Base-by-base conservation (phyloP, 768 basidiomycete genomes). In the Panaeolus papilionaceus region DNA sequence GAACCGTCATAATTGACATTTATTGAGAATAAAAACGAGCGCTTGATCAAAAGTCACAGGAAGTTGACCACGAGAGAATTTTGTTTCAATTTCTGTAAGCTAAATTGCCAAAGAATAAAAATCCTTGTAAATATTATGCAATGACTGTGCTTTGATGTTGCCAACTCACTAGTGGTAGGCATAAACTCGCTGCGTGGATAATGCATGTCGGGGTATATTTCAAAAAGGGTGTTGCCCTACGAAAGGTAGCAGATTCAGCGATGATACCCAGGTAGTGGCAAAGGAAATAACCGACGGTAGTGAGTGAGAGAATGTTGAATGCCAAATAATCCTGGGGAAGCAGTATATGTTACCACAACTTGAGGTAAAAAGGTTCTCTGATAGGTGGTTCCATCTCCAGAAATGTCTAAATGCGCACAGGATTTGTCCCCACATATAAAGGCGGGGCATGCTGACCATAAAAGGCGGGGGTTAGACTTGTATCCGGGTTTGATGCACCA, bases 161-260 rank as follows among this genome's bases (percentile, higher is more conserved):
- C 54, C 28, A 16, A 11, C 26, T 58, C 54, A 58, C 33, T 14
- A 58, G 4, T 58, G 28, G 33, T 9, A 28, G 54, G 54, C 54
- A 58, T 58, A 58, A 58, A 33, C 54, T 58, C 54, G 54, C 54
- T 58, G 54, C 54, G 33, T 58, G 54, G 54, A 58, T 58, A 37
- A 58, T 37, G 54, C 54, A 58, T 58, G 54, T 28, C 54, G 54
- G 26, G 54, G 54, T 37, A 28, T 58, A 28, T 28, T 33, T 33
- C 33, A 12, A 11, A 58, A 58, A 58, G 54, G 54, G 54, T 58
- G 37, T 49, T 37, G n/a, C 33, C 26, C 54, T 58, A 28, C 9
- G 54, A 58, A 28, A n/a, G 2, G 33, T 28, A 11, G 54, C 33
- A 58, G 54, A 58, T 28, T 33, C 54, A 58, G 33, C 54, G 33